Conservation (phyloP, 768 basidiomycete species). For the Scleroderma citrinum region DNA sequence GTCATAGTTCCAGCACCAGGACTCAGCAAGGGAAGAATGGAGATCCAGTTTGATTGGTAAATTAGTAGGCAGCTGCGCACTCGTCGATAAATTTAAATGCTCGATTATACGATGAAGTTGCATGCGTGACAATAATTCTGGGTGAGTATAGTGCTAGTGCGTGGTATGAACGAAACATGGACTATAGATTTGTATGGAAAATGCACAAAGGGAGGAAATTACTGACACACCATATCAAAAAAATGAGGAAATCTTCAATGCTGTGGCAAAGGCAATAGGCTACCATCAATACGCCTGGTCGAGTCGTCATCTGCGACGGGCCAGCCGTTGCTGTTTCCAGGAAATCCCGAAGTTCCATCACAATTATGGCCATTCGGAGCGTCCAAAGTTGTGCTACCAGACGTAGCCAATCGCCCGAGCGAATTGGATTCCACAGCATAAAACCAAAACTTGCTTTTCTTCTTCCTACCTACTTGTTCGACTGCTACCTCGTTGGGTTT, state of each 20-base stretch:
- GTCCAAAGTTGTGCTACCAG: constrained; percentile 13
- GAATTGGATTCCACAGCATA: constrained; percentile 77
- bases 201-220: constrained; percentile 6
- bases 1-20: too few species aligned
- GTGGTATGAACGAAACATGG: constrained; percentile 23
- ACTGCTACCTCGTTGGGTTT: constrained; percentile 71
- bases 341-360: constrained; percentile 3
- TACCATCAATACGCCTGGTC: constrained; percentile 14
- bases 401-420: too few species aligned
- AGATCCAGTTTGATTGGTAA: neutral
- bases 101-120: constrained; percentile 12
- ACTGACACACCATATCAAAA: constrained; percentile 5
- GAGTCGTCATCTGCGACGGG: constrained; percentile 4
- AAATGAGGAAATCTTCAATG: constrained; percentile 7
- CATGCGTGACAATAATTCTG: constrained; percentile 20
- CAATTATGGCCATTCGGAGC: constrained; percentile 19
- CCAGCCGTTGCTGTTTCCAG: constrained; percentile 8
- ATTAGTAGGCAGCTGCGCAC: neutral
- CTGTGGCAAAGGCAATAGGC: constrained; percentile 13
- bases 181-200: constrained; percentile 9
- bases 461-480: constrained; percentile 73
- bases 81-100: neutral
- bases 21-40: too few species aligned
- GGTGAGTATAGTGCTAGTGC: constrained; percentile 24
- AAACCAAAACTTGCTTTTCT: constrained; percentile 83